A percentile compares a stretch with the other conserved stretches of the same genome.
These are phyloP conservation scores for Diaporthe aspalathi DNA, from an alignment of 2,329 filamentous ascomycete genomes.

Conservation along the genomic window DNA sequence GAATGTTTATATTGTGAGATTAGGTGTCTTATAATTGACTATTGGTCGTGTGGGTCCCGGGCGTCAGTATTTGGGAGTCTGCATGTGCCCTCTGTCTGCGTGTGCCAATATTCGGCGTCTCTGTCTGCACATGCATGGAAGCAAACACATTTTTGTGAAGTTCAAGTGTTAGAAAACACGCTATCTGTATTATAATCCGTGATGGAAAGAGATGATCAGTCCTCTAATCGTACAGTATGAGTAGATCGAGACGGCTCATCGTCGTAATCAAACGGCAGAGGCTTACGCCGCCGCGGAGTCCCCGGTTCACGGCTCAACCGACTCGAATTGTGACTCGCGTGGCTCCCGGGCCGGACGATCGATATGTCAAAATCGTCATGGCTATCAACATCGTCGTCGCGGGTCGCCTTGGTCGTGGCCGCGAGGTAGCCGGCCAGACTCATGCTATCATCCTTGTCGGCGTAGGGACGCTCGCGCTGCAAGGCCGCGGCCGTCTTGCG, in stretches of 20 bases:
- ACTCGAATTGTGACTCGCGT: background rate
- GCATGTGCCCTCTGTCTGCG: too few species aligned
- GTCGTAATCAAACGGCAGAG: background rate
- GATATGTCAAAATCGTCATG: slow-evolving; percentile 18
- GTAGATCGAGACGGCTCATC: background rate
- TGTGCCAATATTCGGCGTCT: too few species aligned
- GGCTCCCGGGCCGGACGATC: slow-evolving; percentile 21
- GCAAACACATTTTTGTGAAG: background rate
- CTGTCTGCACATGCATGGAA: background rate
- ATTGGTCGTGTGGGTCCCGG: too few species aligned
- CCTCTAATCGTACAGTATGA: slow-evolving; percentile 20
- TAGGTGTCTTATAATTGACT: too few species aligned
- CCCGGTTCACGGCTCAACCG: background rate
- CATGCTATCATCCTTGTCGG: slow-evolving; percentile 1
- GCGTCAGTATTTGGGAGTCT: too few species aligned
- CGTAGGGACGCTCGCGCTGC: slow-evolving; percentile 2
- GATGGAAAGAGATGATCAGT: background rate
- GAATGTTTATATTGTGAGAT: too few species aligned
- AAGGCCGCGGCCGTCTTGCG: background rate
- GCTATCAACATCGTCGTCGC: background rate
- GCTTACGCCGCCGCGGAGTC: slow-evolving; percentile 4
- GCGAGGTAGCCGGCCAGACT: slow-evolving; percentile 30
- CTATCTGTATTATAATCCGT: background rate
- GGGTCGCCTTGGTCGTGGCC: background rate
- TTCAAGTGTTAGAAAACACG: background rate